Evolutionary conservation across 2,329 filamentous ascomycete genomes (phyloP).

Genomic region (Alternaria arborescens): DNA sequence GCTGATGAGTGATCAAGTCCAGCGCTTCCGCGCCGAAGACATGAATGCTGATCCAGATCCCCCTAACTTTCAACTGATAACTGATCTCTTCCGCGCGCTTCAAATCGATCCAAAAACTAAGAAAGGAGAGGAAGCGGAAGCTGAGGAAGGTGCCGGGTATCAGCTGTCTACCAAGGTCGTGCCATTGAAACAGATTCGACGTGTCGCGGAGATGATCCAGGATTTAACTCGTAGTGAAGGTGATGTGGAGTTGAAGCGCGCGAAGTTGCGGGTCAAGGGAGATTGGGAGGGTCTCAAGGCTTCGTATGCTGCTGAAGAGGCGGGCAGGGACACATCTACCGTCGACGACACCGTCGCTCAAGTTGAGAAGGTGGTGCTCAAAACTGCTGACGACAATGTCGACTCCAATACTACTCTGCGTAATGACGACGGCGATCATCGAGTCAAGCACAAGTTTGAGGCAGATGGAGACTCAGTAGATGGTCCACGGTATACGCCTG

Average conservation of each 20-base stretch:
- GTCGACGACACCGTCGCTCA: not conserved
- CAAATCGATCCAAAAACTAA: constrained; percentile 17
- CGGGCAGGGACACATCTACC: not conserved
- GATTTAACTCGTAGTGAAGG: constrained; percentile 17
- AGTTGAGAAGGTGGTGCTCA: not conserved
- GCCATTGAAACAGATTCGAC: constrained; percentile 2
- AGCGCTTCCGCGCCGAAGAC: constrained; percentile 6
- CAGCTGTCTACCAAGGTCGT: constrained; percentile 12
- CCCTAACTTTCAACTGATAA: constrained; percentile 9
- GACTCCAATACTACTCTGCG: not conserved
- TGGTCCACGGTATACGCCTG: not conserved
- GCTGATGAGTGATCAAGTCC: constrained; percentile 11
- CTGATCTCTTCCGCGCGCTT: constrained; percentile 16
- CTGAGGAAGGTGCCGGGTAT: constrained; percentile 6
- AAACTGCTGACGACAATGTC: not conserved
- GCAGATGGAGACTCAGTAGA: not conserved
- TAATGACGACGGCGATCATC: not conserved
- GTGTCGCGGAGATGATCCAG: constrained; percentile 20
- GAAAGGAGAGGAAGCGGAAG: constrained; percentile 2
- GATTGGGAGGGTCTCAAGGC: constrained; percentile 8
- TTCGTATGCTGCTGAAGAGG: constrained; percentile 10
- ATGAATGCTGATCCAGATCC: constrained; percentile 15
- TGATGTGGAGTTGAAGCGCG: constrained; percentile 14
- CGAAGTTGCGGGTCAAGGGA: constrained; percentile 2
- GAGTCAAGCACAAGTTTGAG: not conserved